Conservation (phyloP, 371 early-diverging fungal species). For the Apophysomyces trapeziformis region DNA sequence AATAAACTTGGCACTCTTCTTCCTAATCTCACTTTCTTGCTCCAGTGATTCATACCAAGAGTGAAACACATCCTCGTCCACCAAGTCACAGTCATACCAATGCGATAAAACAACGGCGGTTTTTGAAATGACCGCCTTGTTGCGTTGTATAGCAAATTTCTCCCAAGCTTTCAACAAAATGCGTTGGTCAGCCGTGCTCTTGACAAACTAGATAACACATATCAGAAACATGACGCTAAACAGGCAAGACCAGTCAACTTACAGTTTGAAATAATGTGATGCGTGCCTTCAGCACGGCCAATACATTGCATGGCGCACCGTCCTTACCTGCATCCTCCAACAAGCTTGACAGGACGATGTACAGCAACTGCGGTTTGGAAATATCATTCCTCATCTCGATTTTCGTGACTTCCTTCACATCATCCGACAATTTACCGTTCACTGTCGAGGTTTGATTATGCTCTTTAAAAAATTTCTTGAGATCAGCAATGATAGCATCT, state of each 20-base stretch:
- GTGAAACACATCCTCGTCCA: constrained; percentile 75
- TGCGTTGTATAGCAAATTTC: constrained; percentile 57
- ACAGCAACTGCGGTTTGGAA: constrained; percentile 68
- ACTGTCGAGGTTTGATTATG: constrained; percentile 26
- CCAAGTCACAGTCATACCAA: constrained; percentile 71
- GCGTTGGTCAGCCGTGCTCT: constrained; percentile 62
- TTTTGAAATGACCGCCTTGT: constrained; percentile 51
- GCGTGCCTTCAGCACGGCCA: constrained; percentile 35
- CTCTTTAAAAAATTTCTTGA: constrained; percentile 50
- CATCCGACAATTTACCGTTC: constrained; percentile 49
- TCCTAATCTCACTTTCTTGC: constrained; percentile 56
- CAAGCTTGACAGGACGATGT: constrained; percentile 60
- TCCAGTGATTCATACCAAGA: constrained; percentile 62
- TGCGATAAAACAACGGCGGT: constrained; percentile 61
- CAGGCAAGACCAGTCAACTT: constrained; percentile 16
- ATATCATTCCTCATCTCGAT: constrained; percentile 78
- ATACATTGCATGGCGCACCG: constrained; percentile 23
- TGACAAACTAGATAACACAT: constrained; percentile 53
- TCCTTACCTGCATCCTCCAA: constrained; percentile 53
- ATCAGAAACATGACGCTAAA: neutral
- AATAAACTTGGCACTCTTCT: constrained; percentile 66
- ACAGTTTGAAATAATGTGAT: constrained; percentile 61
- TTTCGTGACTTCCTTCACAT: constrained; percentile 76
- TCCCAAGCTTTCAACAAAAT: constrained; percentile 70
- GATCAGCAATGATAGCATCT: constrained; percentile 51